Evolutionary conservation across 768 basidiomycete genomes (phyloP).

Genomic region (Collybiopsis confluens): DNA sequence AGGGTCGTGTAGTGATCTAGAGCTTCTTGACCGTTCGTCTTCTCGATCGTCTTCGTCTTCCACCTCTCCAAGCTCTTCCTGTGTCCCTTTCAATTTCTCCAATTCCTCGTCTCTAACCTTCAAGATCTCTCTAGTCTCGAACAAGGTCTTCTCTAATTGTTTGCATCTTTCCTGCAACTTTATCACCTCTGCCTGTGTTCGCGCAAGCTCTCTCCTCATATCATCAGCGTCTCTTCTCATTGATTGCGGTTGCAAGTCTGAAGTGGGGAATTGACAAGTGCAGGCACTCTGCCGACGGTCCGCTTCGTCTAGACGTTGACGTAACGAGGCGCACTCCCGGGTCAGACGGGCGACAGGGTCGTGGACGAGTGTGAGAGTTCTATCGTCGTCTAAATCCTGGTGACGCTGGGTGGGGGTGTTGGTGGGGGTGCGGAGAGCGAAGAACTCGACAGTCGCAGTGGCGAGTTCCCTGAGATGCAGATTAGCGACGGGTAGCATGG

Average conservation of each 20-base stretch:
- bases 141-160: conserved; percentile 57
- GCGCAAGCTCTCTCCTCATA: conserved; percentile 50
- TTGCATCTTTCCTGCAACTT: conserved; percentile 61
- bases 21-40: background rate
- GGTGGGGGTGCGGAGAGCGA: conserved; percentile 40
- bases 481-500: conserved; percentile 44
- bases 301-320: conserved; percentile 44
- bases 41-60: conserved; percentile 11
- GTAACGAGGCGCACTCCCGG: conserved; percentile 40
- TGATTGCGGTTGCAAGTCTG: conserved; percentile 33
- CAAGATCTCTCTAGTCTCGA: conserved; percentile 59
- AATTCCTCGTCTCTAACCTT: conserved; percentile 57
- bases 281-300: conserved; percentile 26
- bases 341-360: conserved; percentile 36
- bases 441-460: conserved; percentile 57
- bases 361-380: conserved; percentile 32
- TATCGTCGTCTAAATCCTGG: conserved; percentile 25
- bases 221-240: conserved; percentile 58
- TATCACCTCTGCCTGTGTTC: conserved; percentile 47
- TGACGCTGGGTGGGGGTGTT: conserved; percentile 20
- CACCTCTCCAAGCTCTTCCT: conserved; percentile 6
- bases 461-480: conserved; percentile 44
- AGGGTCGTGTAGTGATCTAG: background rate
- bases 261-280: conserved; percentile 39
- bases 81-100: conserved; percentile 40